Conservation (phyloP, 352 stramenopile genomes). For the Globisporangium perplexum region DNA sequence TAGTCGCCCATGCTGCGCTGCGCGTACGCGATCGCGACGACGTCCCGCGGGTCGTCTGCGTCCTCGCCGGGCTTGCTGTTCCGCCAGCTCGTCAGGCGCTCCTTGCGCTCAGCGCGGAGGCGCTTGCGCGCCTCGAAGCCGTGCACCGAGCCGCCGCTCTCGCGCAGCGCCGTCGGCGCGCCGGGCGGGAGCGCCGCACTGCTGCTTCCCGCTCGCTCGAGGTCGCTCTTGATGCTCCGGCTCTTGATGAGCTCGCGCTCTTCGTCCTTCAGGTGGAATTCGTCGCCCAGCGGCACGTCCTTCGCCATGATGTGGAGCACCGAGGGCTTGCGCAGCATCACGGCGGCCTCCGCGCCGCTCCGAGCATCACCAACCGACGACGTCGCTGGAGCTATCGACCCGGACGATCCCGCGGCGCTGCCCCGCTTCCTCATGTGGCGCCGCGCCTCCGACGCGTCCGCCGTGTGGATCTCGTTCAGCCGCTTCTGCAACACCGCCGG, state of each 20-base stretch:
- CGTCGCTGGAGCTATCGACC: too few species aligned
- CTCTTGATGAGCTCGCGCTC: slow-evolving; percentile 39
- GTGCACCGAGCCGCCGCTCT: slow-evolving; percentile 29
- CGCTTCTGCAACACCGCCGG: slow-evolving; percentile 48
- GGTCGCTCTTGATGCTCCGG: not conserved
- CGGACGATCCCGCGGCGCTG: too few species aligned
- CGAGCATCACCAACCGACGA: too few species aligned
- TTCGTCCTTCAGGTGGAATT: slow-evolving; percentile 57
- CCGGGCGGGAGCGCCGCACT: not conserved
- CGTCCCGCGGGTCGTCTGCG: slow-evolving; percentile 86
- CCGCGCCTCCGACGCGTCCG: slow-evolving; percentile 12
- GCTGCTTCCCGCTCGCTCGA: not conserved
- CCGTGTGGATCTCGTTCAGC: slow-evolving; percentile 63
- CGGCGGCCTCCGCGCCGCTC: not conserved
- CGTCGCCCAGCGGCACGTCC: slow-evolving; percentile 29
- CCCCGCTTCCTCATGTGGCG: slow-evolving; percentile 13
- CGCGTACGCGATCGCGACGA: slow-evolving; percentile 88
- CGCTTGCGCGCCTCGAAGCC: slow-evolving; percentile 81
- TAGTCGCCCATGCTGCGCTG: slow-evolving; percentile 90
- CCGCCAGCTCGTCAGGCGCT: slow-evolving; percentile 51
- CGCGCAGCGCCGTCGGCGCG: not conserved
- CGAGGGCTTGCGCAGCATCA: slow-evolving; percentile 19
- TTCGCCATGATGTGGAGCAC: slow-evolving; percentile 72
- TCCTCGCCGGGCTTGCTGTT: slow-evolving; percentile 80
- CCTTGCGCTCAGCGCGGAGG: slow-evolving; percentile 66